Evolutionary conservation across 192 early-diverging fungal species (phyloP), one percentile per base, ranked within the genome.

Genomic region (Backusella circina): DNA sequence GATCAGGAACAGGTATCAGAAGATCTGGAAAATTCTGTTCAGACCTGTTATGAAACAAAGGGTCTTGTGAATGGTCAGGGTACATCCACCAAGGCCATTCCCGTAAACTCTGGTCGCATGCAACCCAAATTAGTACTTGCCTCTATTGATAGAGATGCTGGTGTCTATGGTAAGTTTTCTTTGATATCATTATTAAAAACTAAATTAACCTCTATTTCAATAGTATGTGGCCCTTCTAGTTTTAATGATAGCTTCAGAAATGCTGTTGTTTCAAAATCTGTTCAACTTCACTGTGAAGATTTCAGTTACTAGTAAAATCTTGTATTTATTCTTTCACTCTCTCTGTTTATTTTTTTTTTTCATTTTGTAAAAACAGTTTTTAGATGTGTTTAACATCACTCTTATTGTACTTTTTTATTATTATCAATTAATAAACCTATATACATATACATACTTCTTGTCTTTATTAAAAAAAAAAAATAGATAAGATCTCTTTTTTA

Each of bases 201-300:
- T 0, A 61, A 2, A 23, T 23, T 64, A 21, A 65, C 54, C 15
- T 2, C 23, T 32, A 61, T 71, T 37, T 36, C 38, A 61, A 16
- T 77, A 82, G 80, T 72, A 18, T 82, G 80, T 75, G 80, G 80
- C 1, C 76, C 80, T 31, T 37, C 64, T 65, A 16, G 30, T 6
- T 64, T 82, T 26, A 77, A 75, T 65, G 35, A 41, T 12, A 47
- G 31, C 7, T 72, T 77, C 18, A 77, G 74, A 18, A 82, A 82
- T 37, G 39, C 37, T 7, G 70, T 82, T 32, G 70, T 74, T 13
- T 26, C 33, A 23, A 50, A 36, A 31, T 64, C 65, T 13, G 28
- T 74, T 8, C 13, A 41, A 3, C 69, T 79, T 28, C 68, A 74
- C 26, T 79, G 78, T 51, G 78, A 79, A 79, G 54, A 74, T 7